Percentiles rank a stretch among this genome's conserved stretches.
phyloP scores from a whole-genome alignment of 2,329 filamentous ascomycete genomes.

The Metarhizium anisopliae region DNA sequence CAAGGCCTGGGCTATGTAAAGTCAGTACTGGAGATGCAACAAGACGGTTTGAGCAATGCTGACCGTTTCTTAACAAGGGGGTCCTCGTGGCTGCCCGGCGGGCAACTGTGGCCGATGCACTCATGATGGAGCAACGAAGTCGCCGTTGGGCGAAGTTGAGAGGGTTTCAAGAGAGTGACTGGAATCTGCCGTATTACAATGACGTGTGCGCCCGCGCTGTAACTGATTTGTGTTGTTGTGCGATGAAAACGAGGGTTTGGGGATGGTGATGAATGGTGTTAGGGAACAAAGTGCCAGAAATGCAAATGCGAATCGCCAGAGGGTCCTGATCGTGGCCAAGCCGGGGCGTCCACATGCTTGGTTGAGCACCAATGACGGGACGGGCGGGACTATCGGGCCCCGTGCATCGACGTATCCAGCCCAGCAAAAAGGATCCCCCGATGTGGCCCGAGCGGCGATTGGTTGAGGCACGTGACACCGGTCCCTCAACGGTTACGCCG shows the following conservation, averaged over 20 bases:
- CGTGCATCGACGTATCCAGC: background rate
- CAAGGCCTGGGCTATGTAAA: constrained; percentile 32
- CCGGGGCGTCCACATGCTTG: background rate
- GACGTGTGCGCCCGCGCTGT: constrained; percentile 4
- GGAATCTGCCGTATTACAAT: background rate
- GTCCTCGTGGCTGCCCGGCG: constrained; percentile 45
- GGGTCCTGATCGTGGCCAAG: background rate
- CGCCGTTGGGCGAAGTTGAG: background rate
- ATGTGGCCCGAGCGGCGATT: background rate
- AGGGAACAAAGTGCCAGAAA: background rate
- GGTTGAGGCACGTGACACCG: background rate
- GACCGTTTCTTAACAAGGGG: constrained; percentile 41
- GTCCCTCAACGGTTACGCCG: background rate
- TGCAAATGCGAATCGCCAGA: background rate
- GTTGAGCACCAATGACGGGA: constrained; percentile 5
- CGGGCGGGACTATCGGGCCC: background rate
- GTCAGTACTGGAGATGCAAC: constrained; percentile 5
- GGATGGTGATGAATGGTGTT: background rate
- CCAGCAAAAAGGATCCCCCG: background rate
- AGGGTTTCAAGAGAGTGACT: background rate
- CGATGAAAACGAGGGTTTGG: background rate
- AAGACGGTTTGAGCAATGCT: constrained; percentile 12
- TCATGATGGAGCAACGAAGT: constrained; percentile 31
- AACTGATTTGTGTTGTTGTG: background rate
- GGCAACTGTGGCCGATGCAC: constrained; percentile 46